A percentile compares a stretch with the other conserved stretches of the same genome.
These are phyloP conservation scores for Epichloe hybrida DNA, from an alignment of 2,329 filamentous ascomycete species.

Conservation along the genomic window DNA sequence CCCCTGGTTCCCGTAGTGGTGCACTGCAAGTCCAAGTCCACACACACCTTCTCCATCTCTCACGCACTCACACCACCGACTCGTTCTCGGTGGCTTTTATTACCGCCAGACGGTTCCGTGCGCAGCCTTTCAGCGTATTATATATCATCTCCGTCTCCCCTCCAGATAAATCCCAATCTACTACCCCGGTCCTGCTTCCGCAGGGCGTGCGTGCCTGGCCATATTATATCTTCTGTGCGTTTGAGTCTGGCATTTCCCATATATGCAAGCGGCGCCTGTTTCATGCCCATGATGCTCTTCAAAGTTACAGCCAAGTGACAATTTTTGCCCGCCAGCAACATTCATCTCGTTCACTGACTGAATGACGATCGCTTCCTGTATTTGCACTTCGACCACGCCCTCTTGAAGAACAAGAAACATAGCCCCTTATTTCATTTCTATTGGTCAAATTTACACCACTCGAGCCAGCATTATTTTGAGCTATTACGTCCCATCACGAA, in stretches of 20 bases:
- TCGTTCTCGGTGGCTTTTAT: not conserved
- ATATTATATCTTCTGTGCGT: not conserved
- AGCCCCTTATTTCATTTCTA: too few species aligned
- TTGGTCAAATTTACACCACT: too few species aligned
- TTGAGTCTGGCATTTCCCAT: not conserved
- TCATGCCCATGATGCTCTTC: not conserved
- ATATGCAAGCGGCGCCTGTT: not conserved
- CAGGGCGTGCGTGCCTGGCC: slow-evolving; percentile 5
- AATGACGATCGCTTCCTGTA: not conserved
- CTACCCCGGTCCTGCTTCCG: not conserved
- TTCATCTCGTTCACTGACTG: not conserved
- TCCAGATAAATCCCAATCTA: not conserved
- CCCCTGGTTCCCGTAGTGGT: not conserved
- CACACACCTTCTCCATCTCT: not conserved
- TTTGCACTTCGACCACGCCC: not conserved
- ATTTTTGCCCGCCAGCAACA: not conserved
- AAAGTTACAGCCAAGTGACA: not conserved
- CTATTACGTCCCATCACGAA: too few species aligned
- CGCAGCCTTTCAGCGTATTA: not conserved
- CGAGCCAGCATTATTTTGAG: too few species aligned
- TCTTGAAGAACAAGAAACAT: too few species aligned
- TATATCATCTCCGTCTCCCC: slow-evolving; percentile 6
- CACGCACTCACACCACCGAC: not conserved
- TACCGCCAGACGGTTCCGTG: not conserved
- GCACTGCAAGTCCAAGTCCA: not conserved